Base-by-base conservation (phyloP, 768 basidiomycete species). In the Paxillus rubicundulus region DNA sequence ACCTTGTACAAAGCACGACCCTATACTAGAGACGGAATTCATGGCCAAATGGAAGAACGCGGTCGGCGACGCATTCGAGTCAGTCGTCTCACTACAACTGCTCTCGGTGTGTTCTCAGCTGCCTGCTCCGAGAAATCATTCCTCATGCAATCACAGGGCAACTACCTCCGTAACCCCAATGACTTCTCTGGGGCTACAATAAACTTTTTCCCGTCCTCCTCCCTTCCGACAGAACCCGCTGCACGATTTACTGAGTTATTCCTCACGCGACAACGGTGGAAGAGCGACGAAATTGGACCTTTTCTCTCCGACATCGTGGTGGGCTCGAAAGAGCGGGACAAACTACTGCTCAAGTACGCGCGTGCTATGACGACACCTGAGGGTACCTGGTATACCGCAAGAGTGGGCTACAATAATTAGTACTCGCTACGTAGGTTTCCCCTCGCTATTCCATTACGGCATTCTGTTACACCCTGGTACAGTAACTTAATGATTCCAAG, bases 201-300 rank as follows among this genome's bases (percentile, higher is more conserved):
- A 32, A 81, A 71, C 13, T 93, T 92, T 71, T 91, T 95, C 65
- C 86, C 93, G 12, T 74, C 81, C 3, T 82, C 88, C 0, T 68
- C 72, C 2, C 82, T 98, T 21, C 89, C 95, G 1, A 67, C 80
- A 0, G 87, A 92, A 46, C 87, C 95, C 5, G 75, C 85, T 1
- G 79, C 82, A 8, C 86, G 96, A 14, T 98, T 98, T 72, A 69
- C 80, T 12, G 92, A 96, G 56, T 80, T 98, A 14, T 99, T 99
- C 76, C 75, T 91, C 36, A 87, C 86, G 9, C 82, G 86, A 5
- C 56, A 80, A 18, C 80, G 81, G 41, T 94, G 92, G 92, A 84
- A 79, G 61, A 79, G 77, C 6, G 84, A 87, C 12, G 92, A 95
- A 16, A 88, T 98, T 54, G 70, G 73, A 24, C 89, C 88, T 4